phyloP scores from a whole-genome alignment of 2,329 filamentous ascomycete species.

The Sporothrix euskadiensis region DNA sequence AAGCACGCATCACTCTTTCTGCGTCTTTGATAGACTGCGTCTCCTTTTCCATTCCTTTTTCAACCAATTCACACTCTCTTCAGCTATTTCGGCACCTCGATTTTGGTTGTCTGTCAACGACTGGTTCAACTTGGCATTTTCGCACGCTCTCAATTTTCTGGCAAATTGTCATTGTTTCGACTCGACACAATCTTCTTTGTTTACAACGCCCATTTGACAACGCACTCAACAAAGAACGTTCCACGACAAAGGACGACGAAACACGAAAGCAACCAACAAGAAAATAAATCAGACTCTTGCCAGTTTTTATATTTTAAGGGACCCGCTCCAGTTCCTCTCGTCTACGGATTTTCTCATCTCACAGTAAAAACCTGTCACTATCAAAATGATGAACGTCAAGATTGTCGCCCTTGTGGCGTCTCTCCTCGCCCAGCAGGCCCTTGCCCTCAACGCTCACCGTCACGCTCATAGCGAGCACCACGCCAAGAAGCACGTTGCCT shows the following conservation, averaged over 20 bases:
- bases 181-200: conserved; percentile 4
- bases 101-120: conserved; percentile 27
- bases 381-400: conserved; percentile 32
- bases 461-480: conserved; percentile 43
- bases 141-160: not conserved
- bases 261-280: not conserved
- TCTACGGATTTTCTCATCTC: not conserved
- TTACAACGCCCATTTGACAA: not conserved
- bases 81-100: conserved; percentile 15
- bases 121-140: conserved; percentile 26
- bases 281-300: not conserved
- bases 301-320: conserved; percentile 2
- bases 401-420: conserved; percentile 47
- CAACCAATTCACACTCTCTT: conserved; percentile 24
- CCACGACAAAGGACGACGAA: not conserved
- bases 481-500: conserved; percentile 41
- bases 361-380: not conserved
- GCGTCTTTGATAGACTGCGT: conserved; percentile 57
- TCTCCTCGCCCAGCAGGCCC: conserved; percentile 46
- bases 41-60: conserved; percentile 29
- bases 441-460: conserved; percentile 48
- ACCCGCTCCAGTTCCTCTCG: not conserved
- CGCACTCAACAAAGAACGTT: conserved; percentile 12
- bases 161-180: conserved; percentile 20
- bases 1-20: conserved; percentile 44